Evolutionary conservation across 1,284 basidiomycete genomes (phyloP), one percentile per base, ranked within the genome.

Genomic region (Ustilago vetiveriae): DNA sequence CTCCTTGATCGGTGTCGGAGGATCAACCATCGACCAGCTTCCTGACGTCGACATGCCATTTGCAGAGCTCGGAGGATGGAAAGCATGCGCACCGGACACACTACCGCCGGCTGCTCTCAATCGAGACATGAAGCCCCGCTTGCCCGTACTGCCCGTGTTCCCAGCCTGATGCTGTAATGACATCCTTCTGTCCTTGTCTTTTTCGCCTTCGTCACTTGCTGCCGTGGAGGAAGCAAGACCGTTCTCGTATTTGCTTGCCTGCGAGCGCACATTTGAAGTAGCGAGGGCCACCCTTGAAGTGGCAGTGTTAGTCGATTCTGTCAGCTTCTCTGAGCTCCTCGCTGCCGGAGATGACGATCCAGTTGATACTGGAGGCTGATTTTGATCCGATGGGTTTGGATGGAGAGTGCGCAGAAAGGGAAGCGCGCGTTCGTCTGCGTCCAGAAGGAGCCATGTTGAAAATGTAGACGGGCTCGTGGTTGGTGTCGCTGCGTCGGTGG

Each of bases 401-500:
- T 57, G 46, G 4, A 70, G 33, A 3, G 52, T 50, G 14, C 48
- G 47, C 1, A 70, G 42, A 21, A 70, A 64, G 3, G 67, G 56
- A 0, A 36, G 48, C 0, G 67, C 56, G 14, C 23, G 39, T 14
- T 64, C 55, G 23, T 48, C 60, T 8, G 48, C 52, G 26, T 70
- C 67, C 19, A 70, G 23, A 13, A 70, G 44, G 8, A 70, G 56
- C 67, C 67, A 70, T 26, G 59, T 48, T 11, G 60, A 52, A 27
- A 35, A 49, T 3, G 52, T 29, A 3, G 35, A 37, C 14, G 54
- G 24, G 1, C 41, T 19, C 17, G 9, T 5, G 29, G n/a, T 32
- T 35, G 26, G 26, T 2, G 57, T 19, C 23, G 26, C 16, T 17
- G 40, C 21, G 8, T 23, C 21, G 17, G 30, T 4, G 4, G 57